Evolutionary conservation across 1,284 basidiomycete species (phyloP).

Genomic region (Rhodotorula sp.): DNA sequence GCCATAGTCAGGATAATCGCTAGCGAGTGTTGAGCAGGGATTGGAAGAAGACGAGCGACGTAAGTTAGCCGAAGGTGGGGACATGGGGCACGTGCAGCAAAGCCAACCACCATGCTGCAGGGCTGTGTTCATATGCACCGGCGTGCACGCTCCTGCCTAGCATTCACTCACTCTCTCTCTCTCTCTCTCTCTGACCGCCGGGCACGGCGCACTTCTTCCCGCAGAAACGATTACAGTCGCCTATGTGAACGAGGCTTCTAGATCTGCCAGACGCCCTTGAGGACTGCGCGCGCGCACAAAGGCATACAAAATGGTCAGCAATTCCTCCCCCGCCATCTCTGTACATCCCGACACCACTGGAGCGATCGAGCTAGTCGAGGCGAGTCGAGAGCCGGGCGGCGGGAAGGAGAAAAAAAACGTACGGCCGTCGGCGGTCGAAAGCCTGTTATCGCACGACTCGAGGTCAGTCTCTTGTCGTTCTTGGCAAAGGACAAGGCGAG

Average conservation of each 20-base stretch:
- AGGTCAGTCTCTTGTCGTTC: not conserved
- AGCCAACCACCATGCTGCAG: too few species aligned
- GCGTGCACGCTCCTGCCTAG: too few species aligned
- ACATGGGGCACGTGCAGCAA: not conserved
- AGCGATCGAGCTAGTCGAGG: not conserved
- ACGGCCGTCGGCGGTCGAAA: constrained; percentile 84
- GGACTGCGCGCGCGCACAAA: not conserved
- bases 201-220: not conserved
- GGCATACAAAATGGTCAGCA: not conserved
- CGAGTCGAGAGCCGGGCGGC: not conserved
- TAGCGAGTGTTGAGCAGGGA: not conserved
- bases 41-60: not conserved
- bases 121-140: too few species aligned
- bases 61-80: not conserved
- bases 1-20: too few species aligned
- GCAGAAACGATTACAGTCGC: constrained; percentile 2
- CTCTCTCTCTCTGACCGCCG: not conserved
- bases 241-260: constrained; percentile 1
- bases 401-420: not conserved
- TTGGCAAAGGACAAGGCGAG: too few species aligned
- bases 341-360: too few species aligned
- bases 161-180: not conserved
- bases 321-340: too few species aligned
- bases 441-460: constrained; percentile 49
- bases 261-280: constrained; percentile 12